Conservation (phyloP, 306 rosid species). For the Inga leiocalycina region DNA sequence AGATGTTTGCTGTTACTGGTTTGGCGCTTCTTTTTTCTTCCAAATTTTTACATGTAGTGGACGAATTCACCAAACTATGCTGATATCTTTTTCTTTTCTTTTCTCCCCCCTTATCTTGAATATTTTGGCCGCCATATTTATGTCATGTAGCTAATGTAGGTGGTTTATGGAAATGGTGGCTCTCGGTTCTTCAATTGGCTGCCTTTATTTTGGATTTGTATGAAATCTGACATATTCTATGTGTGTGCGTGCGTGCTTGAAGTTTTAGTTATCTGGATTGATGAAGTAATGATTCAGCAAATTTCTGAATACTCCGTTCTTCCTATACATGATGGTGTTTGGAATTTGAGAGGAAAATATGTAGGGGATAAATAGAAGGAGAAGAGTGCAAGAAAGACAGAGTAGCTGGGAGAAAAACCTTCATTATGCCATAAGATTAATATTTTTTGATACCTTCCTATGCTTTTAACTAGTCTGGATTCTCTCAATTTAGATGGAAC, state of each 20-base stretch:
- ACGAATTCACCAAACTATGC: constrained; percentile 33
- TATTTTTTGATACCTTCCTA: not conserved
- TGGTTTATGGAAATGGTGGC: constrained; percentile 37
- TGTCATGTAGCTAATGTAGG: constrained; percentile 44
- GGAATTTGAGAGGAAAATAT: not conserved
- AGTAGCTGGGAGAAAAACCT: not conserved
- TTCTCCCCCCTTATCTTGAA: not conserved
- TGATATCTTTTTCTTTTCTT: not conserved
- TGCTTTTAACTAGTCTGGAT: not conserved
- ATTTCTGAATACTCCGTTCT: constrained; percentile 24
- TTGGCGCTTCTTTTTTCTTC: not conserved
- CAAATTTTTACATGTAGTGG: constrained; percentile 8
- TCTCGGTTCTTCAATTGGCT: constrained; percentile 16
- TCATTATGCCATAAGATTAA: not conserved
- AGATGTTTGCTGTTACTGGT: constrained; percentile 33
- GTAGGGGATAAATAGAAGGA: not conserved
- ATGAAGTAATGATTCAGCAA: not conserved
- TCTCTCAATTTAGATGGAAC: not conserved
- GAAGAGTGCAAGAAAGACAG: not conserved
- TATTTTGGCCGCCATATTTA: constrained; percentile 9
- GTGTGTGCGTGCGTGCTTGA: constrained; percentile 26
- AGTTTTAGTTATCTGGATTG: not conserved
- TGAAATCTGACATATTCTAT: constrained; percentile 24
- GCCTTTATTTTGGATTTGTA: constrained; percentile 23
- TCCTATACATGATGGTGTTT: not conserved